Conservation (phyloP, 1,284 basidiomycete genomes). For the Malassezia arunalokei region DNA sequence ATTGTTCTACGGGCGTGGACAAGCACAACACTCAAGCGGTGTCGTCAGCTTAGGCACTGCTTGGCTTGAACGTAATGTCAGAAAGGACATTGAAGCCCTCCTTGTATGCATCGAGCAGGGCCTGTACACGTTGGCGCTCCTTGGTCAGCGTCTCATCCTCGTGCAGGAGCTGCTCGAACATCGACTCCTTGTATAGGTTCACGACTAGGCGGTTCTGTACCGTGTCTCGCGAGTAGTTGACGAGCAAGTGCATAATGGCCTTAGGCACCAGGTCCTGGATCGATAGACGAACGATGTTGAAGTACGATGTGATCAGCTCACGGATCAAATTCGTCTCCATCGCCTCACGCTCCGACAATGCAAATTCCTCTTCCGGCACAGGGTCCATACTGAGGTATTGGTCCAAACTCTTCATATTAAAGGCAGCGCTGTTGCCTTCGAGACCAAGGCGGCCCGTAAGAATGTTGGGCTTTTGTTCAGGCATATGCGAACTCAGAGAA, state of each 20-base stretch:
- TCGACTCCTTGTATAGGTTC: slow-evolving; percentile 64
- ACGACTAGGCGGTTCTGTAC: slow-evolving; percentile 92
- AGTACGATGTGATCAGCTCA: slow-evolving; percentile 87
- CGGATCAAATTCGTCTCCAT: slow-evolving; percentile 93
- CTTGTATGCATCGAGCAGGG: slow-evolving; percentile 87
- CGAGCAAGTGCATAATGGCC: slow-evolving; percentile 56
- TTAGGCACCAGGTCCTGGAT: slow-evolving; percentile 97
- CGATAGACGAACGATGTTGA: slow-evolving; percentile 84
- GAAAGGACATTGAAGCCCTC: slow-evolving; percentile 61
- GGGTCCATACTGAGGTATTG: slow-evolving; percentile 56
- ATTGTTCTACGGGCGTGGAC: too few relatives aligned
- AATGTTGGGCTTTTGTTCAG: slow-evolving; percentile 23
- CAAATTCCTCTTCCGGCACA: slow-evolving; percentile 46
- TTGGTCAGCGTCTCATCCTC: slow-evolving; percentile 91
- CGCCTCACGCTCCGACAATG: slow-evolving; percentile 68
- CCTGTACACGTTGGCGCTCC: slow-evolving; percentile 85
- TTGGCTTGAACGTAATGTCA: slow-evolving; percentile 10
- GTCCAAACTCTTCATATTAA: slow-evolving; percentile 95
- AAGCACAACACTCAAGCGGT: too few relatives aligned
- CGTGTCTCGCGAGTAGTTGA: slow-evolving; percentile 88
- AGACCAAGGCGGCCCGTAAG: slow-evolving; percentile 53
- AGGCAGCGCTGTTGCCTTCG: slow-evolving; percentile 72
- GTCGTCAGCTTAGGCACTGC: slow-evolving; percentile 1
- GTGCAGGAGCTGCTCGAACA: slow-evolving; percentile 80
- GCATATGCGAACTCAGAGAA: slow-evolving; percentile 6